phyloP scores from a whole-genome alignment of 768 basidiomycete genomes.

The Serendipita vermifera region DNA sequence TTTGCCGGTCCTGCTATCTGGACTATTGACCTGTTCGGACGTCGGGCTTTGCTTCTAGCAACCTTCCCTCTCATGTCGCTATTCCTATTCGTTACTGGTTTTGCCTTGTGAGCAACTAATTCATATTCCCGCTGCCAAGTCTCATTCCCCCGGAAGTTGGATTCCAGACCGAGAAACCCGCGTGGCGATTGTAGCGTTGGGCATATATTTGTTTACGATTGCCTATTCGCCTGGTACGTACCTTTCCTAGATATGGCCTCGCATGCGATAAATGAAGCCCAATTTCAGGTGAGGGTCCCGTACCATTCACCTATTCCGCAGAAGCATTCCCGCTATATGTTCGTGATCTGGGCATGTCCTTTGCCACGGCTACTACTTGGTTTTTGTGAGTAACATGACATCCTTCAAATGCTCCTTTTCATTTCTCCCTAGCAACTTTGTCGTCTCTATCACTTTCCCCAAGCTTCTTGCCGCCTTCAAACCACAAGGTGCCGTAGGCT shows the following conservation, averaged over 20 bases:
- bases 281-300: slow-evolving; percentile 64
- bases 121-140: background rate
- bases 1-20: slow-evolving; percentile 17
- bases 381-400: slow-evolving; percentile 26
- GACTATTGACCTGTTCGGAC: slow-evolving; percentile 40
- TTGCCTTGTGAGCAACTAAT: slow-evolving; percentile 40
- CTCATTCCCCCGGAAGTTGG: slow-evolving; percentile 21
- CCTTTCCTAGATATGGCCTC: no score
- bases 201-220: slow-evolving; percentile 45
- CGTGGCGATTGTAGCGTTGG: slow-evolving; percentile 37
- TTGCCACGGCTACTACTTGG: slow-evolving; percentile 51
- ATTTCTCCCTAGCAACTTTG: slow-evolving; percentile 38
- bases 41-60: slow-evolving; percentile 60
- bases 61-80: slow-evolving; percentile 76
- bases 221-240: slow-evolving; percentile 48
- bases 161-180: slow-evolving; percentile 32
- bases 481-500: slow-evolving; percentile 61
- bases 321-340: slow-evolving; percentile 82
- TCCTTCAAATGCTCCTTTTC: slow-evolving; percentile 17
- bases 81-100: slow-evolving; percentile 61
- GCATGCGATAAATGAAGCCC: no score
- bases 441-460: slow-evolving; percentile 61
- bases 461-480: slow-evolving; percentile 47
- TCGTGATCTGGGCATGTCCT: slow-evolving; percentile 67
- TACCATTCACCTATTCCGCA: slow-evolving; percentile 83